A percentile compares a stretch with the other conserved stretches of the same genome.
Conservation (phyloP, 192 early-diverging fungal species). For the Entophlyctis luteolus region DNA sequence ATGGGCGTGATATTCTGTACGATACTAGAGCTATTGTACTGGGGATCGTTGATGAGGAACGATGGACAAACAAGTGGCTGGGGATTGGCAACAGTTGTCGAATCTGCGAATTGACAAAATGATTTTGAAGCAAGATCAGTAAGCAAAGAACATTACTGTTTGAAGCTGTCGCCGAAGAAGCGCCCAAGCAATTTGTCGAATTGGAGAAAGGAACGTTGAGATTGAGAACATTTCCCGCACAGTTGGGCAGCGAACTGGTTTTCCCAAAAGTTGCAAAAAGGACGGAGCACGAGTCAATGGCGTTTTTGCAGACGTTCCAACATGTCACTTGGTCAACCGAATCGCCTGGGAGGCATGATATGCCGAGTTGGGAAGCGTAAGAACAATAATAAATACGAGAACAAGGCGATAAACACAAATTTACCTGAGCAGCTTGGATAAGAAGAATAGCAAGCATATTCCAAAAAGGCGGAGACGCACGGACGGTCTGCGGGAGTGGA, state of each 20-base stretch:
- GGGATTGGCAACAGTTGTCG: not conserved
- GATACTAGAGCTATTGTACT: not conserved
- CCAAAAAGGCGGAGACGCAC: not conserved
- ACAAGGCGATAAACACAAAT: not conserved
- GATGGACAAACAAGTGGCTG: not conserved
- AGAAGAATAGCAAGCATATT: not conserved
- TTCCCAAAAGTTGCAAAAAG: conserved; percentile 7
- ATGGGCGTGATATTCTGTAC: not conserved
- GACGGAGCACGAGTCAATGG: not conserved
- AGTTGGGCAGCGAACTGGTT: not conserved
- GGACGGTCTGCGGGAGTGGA: not conserved
- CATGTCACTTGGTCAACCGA: not conserved
- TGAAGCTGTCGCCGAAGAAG: not conserved
- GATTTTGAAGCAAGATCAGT: not conserved
- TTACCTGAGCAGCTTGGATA: conserved; percentile 6
- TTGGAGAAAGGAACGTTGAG: not conserved
- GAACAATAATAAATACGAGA: not conserved
- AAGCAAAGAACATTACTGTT: not conserved
- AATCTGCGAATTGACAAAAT: not conserved
- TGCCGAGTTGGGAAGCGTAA: no score
- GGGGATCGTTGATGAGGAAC: not conserved
- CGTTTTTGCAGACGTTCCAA: not conserved
- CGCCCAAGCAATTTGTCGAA: not conserved
- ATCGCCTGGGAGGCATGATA: not conserved
- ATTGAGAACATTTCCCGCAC: not conserved